Evolutionary conservation across 805 yeast species (phyloP).

Genomic region (Clavispora carvajalis): DNA sequence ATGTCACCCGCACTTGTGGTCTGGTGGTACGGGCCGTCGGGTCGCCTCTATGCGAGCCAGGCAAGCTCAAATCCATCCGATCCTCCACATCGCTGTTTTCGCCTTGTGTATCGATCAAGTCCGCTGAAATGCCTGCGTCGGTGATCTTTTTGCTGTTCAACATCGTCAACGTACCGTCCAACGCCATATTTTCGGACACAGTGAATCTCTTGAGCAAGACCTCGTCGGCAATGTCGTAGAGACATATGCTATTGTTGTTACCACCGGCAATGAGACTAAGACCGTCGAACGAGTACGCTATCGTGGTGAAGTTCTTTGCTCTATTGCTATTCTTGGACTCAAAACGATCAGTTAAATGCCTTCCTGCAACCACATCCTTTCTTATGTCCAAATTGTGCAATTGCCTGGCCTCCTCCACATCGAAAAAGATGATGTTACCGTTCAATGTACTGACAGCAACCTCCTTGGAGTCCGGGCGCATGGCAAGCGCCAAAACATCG

Average conservation of each 20-base stretch:
- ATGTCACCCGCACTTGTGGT: conserved; percentile 79
- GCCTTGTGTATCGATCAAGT: conserved; percentile 76
- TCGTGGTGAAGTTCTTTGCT: conserved; percentile 75
- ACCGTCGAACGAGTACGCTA: conserved; percentile 88
- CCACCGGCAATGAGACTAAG: conserved; percentile 87
- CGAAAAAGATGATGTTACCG: conserved; percentile 82
- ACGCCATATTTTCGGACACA: conserved; percentile 82
- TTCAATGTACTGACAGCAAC: conserved; percentile 84
- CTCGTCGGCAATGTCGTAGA: conserved; percentile 85
- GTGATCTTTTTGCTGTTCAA: conserved; percentile 80
- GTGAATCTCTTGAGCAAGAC: conserved; percentile 78
- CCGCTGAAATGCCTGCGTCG: conserved; percentile 75
- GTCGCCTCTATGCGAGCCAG: conserved; percentile 81
- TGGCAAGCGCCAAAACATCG: conserved; percentile 76
- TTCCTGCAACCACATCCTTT: conserved; percentile 80
- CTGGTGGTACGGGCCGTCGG: conserved; percentile 67
- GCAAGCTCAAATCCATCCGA: conserved; percentile 66
- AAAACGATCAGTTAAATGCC: conserved; percentile 79
- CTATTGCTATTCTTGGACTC: conserved; percentile 75
- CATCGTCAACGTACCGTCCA: conserved; percentile 79
- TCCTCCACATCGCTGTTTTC: conserved; percentile 84
- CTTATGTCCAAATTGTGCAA: conserved; percentile 79
- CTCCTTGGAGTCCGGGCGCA: conserved; percentile 92
- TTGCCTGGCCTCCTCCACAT: conserved; percentile 76
- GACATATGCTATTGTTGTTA: conserved; percentile 82